Evolutionary conservation across 345 rosid species (phyloP), one percentile per base, ranked within the genome.

Genomic region (Passiflora organensis): DNA sequence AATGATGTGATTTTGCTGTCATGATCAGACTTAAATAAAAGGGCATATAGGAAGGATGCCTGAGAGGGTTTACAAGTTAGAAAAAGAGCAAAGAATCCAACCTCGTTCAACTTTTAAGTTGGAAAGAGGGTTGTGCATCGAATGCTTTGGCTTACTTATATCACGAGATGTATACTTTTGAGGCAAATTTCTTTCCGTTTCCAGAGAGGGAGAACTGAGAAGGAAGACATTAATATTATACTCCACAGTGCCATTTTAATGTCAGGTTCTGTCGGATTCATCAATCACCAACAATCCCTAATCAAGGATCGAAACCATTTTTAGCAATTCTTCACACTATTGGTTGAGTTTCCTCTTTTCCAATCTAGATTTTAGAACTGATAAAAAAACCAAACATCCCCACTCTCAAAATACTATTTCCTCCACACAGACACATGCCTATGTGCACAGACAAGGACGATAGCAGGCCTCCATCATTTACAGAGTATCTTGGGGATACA

Each of bases 111-210:
- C 69, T 69, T 74, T 69, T 18, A 62, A 52, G 68, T 69, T 58
- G 74, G 59, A 66, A 74, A 74, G 74, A 34, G 46, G 37, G 52
- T 67, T 43, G 36, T 56, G 71, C 49, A 49, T 38, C 78, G 58
- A 62, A 32, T 62, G 71, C 61, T 62, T 74, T 69, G 32, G 28
- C 48, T 20, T 32, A 13, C 13, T 17, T 49, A 41, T 51, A 53
- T 60, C 62, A 48, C 32, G 32, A 51, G 52, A 51, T 62, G 57
- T 49, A 48, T 75, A 66, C 66, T 66, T 70, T 66, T 70, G 51
- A 74, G 59, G 69, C 56, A 55, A 52, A 10, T 60, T 41, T 41
- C 48, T 56, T 13, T 59, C 34, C 8, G 34, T 28, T 3, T 28
- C 3, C 34, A 28, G 34, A n/a, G n/a, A n/a, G 34, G 34, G 34